phyloP scores from a whole-genome alignment of 176 grass and related monocot genomes.

The Stipa capillata region DNA sequence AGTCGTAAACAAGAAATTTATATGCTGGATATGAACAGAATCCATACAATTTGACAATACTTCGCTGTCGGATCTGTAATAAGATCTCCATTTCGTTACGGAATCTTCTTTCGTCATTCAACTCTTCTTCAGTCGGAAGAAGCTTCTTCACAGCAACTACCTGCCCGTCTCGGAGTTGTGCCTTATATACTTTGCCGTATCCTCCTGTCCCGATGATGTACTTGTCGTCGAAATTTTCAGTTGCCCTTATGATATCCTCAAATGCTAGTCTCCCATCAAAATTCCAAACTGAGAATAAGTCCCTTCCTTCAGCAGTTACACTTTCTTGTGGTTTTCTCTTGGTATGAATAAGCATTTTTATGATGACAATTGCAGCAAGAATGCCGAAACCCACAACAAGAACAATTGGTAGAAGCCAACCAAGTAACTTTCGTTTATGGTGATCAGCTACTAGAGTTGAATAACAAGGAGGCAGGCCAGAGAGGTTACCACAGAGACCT shows the following conservation, averaged over 20 bases:
- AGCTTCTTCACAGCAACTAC: conserved; percentile 11
- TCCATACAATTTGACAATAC: not conserved
- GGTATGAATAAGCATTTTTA: not conserved
- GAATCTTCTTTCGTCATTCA: not conserved
- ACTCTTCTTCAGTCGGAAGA: not conserved
- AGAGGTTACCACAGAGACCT: not conserved
- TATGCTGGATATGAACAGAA: not conserved
- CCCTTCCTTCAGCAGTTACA: not conserved
- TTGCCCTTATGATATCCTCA: not conserved
- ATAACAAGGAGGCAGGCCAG: not conserved
- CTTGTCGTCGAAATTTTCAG: not conserved
- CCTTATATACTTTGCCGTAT: not conserved
- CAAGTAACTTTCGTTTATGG: not conserved
- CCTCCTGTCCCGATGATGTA: not conserved
- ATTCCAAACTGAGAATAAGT: not conserved
- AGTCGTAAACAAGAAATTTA: not conserved
- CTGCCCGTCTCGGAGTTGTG: not conserved
- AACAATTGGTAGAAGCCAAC: not conserved
- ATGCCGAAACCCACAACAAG: not conserved
- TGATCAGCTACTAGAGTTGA: not conserved
- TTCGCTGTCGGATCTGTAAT: not conserved
- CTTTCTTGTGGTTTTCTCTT: not conserved
- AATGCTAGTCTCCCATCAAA: conserved; percentile 9
- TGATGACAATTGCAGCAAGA: not conserved
- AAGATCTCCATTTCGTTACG: not conserved